A percentile compares a stretch with the other conserved stretches of the same genome.
Evolutionary conservation across 164 flowering plant species (phyloP).

Genomic region (Nymphaea thermarum): DNA sequence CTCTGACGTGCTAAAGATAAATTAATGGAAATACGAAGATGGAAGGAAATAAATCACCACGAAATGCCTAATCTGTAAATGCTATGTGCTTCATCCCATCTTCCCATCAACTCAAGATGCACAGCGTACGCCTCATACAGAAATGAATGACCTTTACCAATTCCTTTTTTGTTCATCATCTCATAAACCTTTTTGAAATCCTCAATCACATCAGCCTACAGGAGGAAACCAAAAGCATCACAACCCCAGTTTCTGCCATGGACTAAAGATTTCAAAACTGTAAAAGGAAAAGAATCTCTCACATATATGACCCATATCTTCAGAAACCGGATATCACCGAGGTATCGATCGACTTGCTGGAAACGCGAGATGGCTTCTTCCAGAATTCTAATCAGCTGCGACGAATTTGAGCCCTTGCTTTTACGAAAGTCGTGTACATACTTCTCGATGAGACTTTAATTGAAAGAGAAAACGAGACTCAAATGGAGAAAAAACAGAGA

Average conservation of each 20-base stretch:
- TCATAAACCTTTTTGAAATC: constrained; percentile 39
- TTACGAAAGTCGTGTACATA: constrained; percentile 22
- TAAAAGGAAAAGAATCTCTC: constrained; percentile 6
- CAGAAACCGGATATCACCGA: constrained; percentile 69
- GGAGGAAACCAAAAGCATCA: neutral
- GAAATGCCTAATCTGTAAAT: constrained; percentile 60
- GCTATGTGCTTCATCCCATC: constrained; percentile 42
- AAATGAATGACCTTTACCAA: constrained; percentile 34
- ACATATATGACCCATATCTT: constrained; percentile 80
- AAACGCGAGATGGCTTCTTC: constrained; percentile 40
- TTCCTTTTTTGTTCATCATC: constrained; percentile 40
- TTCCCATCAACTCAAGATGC: constrained; percentile 60
- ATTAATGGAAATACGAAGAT: neutral
- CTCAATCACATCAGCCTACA: constrained; percentile 47
- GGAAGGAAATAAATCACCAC: constrained; percentile 28
- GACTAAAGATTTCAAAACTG: neutral
- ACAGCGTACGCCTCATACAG: constrained; percentile 59
- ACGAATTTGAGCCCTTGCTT: constrained; percentile 4
- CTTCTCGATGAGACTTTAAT: constrained; percentile 36
- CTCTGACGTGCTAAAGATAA: neutral
- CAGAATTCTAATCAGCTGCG: constrained; percentile 28
- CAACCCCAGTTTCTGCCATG: neutral
- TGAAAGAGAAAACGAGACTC: neutral
- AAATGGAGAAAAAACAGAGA: neutral
- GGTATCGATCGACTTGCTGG: constrained; percentile 41